Percentiles rank a stretch among this genome's conserved stretches.
Conservation (phyloP, 2,329 filamentous ascomycete species). For the Beauveria pseudobassiana region DNA sequence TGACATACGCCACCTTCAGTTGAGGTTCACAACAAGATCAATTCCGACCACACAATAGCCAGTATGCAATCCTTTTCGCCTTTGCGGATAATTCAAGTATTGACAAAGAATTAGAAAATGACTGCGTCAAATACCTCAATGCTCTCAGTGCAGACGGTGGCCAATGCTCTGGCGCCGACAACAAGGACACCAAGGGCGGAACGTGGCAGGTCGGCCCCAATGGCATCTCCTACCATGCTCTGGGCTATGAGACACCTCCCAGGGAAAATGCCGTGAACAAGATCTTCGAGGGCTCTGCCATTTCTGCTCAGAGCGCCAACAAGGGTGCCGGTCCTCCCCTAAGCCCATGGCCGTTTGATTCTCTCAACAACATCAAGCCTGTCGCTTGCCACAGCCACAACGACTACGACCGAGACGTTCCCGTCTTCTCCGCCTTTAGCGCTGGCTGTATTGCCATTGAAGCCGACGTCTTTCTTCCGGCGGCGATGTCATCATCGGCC, state of each 20-base stretch:
- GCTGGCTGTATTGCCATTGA: slow-evolving; percentile 58
- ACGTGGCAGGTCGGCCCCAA: slow-evolving; percentile 16
- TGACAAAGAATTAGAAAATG: neutral
- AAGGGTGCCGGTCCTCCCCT: slow-evolving; percentile 13
- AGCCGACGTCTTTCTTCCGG: slow-evolving; percentile 61
- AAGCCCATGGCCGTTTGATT: slow-evolving; percentile 15
- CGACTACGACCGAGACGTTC: slow-evolving; percentile 59
- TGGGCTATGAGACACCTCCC: slow-evolving; percentile 13
- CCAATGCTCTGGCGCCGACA: slow-evolving; percentile 15
- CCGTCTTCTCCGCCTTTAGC: slow-evolving; percentile 54
- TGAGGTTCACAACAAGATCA: slow-evolving; percentile 17
- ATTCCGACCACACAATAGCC: slow-evolving; percentile 11
- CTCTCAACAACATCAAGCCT: slow-evolving; percentile 13
- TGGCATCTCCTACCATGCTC: slow-evolving; percentile 15
- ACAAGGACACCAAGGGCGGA: slow-evolving; percentile 16
- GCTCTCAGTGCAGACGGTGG: slow-evolving; percentile 14
- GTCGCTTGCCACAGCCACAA: slow-evolving; percentile 60
- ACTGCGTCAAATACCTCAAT: slow-evolving; percentile 8
- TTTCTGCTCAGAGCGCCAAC: slow-evolving; percentile 16
- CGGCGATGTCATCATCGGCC: slow-evolving; percentile 52
- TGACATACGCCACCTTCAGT: slow-evolving; percentile 8
- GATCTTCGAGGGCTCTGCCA: slow-evolving; percentile 9
- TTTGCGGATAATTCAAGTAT: neutral
- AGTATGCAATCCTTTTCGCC: neutral
- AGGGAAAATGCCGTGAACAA: slow-evolving; percentile 15